Evolutionary conservation across 805 yeast genomes (phyloP).

Genomic region (Nakazawaea holstii): DNA sequence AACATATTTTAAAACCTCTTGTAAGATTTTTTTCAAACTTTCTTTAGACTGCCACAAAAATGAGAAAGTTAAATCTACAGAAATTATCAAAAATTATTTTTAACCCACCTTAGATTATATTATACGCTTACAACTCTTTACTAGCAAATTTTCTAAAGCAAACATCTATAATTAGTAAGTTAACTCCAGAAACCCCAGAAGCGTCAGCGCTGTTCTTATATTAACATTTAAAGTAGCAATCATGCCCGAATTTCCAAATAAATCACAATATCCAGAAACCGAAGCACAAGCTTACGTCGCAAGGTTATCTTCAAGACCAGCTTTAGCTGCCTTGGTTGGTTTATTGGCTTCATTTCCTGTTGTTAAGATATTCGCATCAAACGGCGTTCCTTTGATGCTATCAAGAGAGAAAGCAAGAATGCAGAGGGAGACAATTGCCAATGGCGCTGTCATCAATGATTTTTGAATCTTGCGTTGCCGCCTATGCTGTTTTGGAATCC

Average conservation of each 20-base stretch:
- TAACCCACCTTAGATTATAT: too few relatives aligned
- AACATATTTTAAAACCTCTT: too few relatives aligned
- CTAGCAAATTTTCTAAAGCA: too few relatives aligned
- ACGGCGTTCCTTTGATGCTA: constrained; percentile 54
- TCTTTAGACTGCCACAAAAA: too few relatives aligned
- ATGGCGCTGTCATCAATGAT: background rate
- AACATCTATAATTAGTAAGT: too few relatives aligned
- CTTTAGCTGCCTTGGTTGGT: constrained; percentile 54
- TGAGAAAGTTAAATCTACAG: too few relatives aligned
- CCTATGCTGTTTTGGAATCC: background rate
- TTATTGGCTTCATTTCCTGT: constrained; percentile 54
- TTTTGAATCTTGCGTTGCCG: background rate
- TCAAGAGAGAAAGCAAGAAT: constrained; percentile 31
- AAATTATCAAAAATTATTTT: too few relatives aligned
- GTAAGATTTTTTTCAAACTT: too few relatives aligned
- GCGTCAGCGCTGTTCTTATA: too few relatives aligned
- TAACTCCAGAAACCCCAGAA: too few relatives aligned
- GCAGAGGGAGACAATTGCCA: constrained; percentile 12
- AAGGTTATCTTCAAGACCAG: constrained; percentile 45
- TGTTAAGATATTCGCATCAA: constrained; percentile 51
- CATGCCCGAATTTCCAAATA: constrained; percentile 1
- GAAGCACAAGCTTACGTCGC: constrained; percentile 48
- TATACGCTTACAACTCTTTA: too few relatives aligned
- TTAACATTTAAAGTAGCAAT: background rate
- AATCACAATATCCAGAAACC: constrained; percentile 20